A percentile compares a stretch with the other conserved stretches of the same genome.
phyloP scores from a whole-genome alignment of 345 rosid species.

The Linum usitatissimum region DNA sequence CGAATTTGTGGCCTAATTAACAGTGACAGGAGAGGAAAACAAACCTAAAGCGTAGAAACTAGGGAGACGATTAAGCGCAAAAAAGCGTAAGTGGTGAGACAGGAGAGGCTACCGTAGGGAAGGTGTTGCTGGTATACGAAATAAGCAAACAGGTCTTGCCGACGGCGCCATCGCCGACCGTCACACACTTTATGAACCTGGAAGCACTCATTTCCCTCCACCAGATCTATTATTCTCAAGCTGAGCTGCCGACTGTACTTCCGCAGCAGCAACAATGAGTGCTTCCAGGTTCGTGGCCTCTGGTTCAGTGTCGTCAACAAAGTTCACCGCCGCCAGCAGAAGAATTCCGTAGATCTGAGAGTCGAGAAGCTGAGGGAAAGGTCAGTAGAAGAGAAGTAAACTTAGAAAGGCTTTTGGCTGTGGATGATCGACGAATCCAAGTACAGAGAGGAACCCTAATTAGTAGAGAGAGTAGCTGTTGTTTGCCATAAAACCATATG shows the following conservation, averaged over 20 bases:
- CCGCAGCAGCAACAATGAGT: slow-evolving; percentile 1
- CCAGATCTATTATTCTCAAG: slow-evolving; percentile 10
- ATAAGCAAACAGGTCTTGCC: slow-evolving; percentile 82
- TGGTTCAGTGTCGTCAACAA: background rate
- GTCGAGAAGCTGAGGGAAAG: background rate
- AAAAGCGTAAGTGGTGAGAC: background rate
- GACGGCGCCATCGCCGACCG: slow-evolving; percentile 86
- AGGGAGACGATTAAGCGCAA: background rate
- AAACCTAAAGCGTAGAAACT: background rate
- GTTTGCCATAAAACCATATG: no score
- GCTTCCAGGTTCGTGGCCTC: no score
- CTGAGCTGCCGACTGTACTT: no score
- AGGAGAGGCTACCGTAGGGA: slow-evolving; percentile 46
- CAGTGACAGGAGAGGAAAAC: background rate
- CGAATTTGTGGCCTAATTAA: background rate
- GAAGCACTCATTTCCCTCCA: slow-evolving; percentile 57
- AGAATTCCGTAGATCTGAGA: background rate
- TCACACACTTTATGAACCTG: slow-evolving; percentile 77
- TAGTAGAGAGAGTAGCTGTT: background rate
- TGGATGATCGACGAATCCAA: background rate
- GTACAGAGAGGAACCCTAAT: background rate
- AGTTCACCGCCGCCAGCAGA: background rate
- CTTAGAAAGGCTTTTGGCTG: background rate
- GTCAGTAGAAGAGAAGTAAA: background rate
- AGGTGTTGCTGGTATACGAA: slow-evolving; percentile 92